phyloP scores from a whole-genome alignment of 2,329 filamentous ascomycete species.

The Botrytis aclada region DNA sequence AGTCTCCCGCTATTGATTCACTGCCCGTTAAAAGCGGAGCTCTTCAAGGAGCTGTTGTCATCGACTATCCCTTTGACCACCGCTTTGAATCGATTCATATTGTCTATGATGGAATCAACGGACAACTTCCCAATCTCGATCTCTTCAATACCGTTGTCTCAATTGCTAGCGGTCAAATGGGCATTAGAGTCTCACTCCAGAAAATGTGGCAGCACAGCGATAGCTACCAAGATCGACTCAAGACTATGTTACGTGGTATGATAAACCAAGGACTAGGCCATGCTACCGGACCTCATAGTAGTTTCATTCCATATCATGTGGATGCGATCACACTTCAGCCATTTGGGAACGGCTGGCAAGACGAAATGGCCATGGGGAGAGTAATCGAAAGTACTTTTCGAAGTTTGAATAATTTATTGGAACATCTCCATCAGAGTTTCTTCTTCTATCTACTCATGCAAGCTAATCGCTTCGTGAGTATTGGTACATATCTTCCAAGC shows the following conservation, averaged over 20 bases:
- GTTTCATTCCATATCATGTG: constrained; percentile 96
- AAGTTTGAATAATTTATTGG: constrained; percentile 92
- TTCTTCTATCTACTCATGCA: constrained; percentile 98
- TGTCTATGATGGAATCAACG: constrained; percentile 93
- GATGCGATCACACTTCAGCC: constrained; percentile 93
- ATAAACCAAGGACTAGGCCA: constrained; percentile 85
- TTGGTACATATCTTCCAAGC: constrained; percentile 93
- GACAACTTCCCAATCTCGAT: constrained; percentile 91
- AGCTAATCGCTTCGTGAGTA: constrained; percentile 89
- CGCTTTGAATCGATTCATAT: constrained; percentile 87
- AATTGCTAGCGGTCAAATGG: constrained; percentile 89
- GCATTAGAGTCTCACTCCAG: constrained; percentile 78
- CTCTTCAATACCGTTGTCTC: constrained; percentile 90
- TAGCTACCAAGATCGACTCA: constrained; percentile 75
- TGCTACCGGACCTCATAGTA: constrained; percentile 86
- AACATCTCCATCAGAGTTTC: constrained; percentile 97
- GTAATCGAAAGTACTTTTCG: constrained; percentile 87
- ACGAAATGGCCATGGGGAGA: constrained; percentile 92
- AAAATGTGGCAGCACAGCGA: constrained; percentile 77
- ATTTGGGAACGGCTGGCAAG: constrained; percentile 88
- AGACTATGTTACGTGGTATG: constrained; percentile 91
- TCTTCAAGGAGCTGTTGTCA: constrained; percentile 85
- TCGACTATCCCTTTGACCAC: constrained; percentile 85
- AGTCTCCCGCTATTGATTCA: constrained; percentile 65
- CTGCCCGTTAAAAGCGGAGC: constrained; percentile 89